phyloP scores from a whole-genome alignment of 805 yeast species.

The Kodamaea neixiangensis region DNA sequence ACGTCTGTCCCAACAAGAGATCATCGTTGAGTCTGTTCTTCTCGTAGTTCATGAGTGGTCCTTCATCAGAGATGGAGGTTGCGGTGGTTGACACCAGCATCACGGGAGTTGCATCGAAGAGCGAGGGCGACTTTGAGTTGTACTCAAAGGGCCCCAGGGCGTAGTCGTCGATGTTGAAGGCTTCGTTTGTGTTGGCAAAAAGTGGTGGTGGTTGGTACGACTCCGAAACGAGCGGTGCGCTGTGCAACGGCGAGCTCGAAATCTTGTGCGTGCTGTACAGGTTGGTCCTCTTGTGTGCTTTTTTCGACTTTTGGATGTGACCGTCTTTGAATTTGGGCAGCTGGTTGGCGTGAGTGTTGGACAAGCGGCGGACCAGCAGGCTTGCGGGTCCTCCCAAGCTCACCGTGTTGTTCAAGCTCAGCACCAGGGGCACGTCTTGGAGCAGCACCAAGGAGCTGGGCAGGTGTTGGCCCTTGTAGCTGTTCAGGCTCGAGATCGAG shows the following conservation, averaged over 20 bases:
- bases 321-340: slow-evolving; percentile 10
- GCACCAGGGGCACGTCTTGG: not conserved
- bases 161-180: not conserved
- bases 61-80: not conserved
- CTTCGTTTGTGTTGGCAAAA: not conserved
- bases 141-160: slow-evolving; percentile 1
- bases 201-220: not conserved
- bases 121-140: slow-evolving; percentile 3
- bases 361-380: slow-evolving; percentile 8
- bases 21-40: slow-evolving; percentile 1
- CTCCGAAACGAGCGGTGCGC: not conserved
- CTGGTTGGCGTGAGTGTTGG: not conserved
- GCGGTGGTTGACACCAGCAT: slow-evolving; percentile 1
- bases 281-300: not conserved
- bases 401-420: not conserved
- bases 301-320: slow-evolving; percentile 6
- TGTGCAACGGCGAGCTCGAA: not conserved
- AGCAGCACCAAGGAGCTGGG: slow-evolving; percentile 4
- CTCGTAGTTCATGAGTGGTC: not conserved
- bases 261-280: not conserved
- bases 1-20: not conserved
- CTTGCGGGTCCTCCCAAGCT: slow-evolving; percentile 2
- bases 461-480: not conserved
- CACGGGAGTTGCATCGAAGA: slow-evolving; percentile 1
- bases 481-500: slow-evolving; percentile 8